Evolutionary conservation across 1,284 basidiomycete species (phyloP).

Genomic region (Ceratobasidium sp.): DNA sequence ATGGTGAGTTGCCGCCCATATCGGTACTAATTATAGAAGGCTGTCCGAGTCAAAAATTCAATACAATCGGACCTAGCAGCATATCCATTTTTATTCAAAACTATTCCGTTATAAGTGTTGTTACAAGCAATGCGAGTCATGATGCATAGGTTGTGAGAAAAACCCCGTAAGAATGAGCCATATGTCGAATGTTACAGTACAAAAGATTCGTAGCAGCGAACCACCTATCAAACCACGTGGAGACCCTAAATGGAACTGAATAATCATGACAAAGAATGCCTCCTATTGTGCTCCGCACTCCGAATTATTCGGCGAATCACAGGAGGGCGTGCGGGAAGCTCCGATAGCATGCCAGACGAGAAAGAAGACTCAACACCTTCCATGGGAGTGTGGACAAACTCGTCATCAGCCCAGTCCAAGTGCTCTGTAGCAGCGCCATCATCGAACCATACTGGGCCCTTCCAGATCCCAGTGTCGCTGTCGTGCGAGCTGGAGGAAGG

Average conservation of each 20-base stretch:
- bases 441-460: slow-evolving; percentile 29
- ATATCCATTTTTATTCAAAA: too few relatives aligned
- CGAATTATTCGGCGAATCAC: slow-evolving; percentile 36
- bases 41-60: too few relatives aligned
- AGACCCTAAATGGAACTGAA: not conserved
- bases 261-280: slow-evolving; percentile 35
- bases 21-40: too few relatives aligned
- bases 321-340: slow-evolving; percentile 24
- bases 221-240: not conserved
- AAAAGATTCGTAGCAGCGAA: not conserved
- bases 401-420: slow-evolving; percentile 34
- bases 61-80: too few relatives aligned
- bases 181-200: not conserved
- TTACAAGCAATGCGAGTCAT: not conserved
- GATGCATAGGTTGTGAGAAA: not conserved
- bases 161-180: not conserved
- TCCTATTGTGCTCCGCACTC: slow-evolving; percentile 29
- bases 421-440: slow-evolving; percentile 4
- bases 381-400: slow-evolving; percentile 1
- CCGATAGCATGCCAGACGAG: not conserved
- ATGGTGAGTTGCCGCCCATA: not conserved
- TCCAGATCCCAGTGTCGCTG: slow-evolving; percentile 33
- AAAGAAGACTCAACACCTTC: slow-evolving; percentile 18
- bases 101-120: not conserved
- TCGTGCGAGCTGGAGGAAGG: slow-evolving; percentile 13